Evolutionary conservation across 768 basidiomycete genomes (phyloP).

Genomic region (Suillus subluteus): DNA sequence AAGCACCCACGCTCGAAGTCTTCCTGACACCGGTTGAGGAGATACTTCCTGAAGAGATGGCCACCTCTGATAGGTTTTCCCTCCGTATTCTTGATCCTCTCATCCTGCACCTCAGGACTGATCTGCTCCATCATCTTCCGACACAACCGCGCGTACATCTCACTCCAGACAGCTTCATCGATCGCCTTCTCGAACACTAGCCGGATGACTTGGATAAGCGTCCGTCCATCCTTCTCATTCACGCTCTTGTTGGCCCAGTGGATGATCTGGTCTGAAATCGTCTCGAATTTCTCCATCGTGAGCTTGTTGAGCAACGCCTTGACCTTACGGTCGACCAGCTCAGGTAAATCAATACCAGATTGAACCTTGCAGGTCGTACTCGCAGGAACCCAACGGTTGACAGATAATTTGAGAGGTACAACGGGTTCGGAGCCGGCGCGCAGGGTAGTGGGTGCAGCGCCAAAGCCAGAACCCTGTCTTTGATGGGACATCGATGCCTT

Average conservation of each 20-base stretch:
- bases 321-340: conserved; percentile 91
- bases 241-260: conserved; percentile 93
- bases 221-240: conserved; percentile 90
- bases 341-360: conserved; percentile 69
- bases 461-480: conserved; percentile 21
- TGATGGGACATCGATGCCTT: conserved; percentile 39
- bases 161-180: conserved; percentile 93
- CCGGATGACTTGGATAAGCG: conserved; percentile 93
- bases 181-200: conserved; percentile 98
- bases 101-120: conserved; percentile 85
- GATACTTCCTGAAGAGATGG: conserved; percentile 94
- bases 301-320: conserved; percentile 91
- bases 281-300: conserved; percentile 95
- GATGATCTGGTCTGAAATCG: conserved; percentile 94
- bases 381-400: conserved; percentile 78
- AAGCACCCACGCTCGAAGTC: conserved; percentile 98
- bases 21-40: conserved; percentile 95
- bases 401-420: conserved; percentile 67
- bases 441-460: too few relatives aligned
- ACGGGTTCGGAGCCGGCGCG: conserved; percentile 48
- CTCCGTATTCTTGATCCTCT: conserved; percentile 77
- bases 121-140: conserved; percentile 96
- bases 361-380: conserved; percentile 47
- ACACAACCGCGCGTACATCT: conserved; percentile 97
- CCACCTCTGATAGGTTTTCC: conserved; percentile 93